Percentiles rank a stretch among this genome's conserved stretches.
phyloP scores from a whole-genome alignment of 2,329 filamentous ascomycete species.

The Botrytis deweyae region DNA sequence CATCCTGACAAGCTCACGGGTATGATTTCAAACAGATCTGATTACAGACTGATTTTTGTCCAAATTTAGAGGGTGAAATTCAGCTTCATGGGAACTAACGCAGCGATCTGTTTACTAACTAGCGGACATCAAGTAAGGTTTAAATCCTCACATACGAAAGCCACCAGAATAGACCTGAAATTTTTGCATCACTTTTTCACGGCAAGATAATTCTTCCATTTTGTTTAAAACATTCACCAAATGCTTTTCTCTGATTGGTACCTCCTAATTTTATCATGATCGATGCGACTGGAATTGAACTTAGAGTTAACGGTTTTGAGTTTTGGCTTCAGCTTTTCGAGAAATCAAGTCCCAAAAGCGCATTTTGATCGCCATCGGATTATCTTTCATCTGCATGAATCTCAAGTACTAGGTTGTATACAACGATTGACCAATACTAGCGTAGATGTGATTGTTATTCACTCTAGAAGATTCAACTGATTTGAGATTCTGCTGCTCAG shows the following conservation, averaged over 20 bases:
- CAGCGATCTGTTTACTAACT: background rate
- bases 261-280: background rate
- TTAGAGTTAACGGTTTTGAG: background rate
- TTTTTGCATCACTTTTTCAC: background rate
- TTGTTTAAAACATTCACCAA: background rate
- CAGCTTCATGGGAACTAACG: background rate
- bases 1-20: background rate
- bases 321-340: rapidly evolving
- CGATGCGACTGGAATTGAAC: background rate
- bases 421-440: background rate
- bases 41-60: no score
- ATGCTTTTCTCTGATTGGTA: background rate
- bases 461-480: background rate
- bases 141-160: background rate
- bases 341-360: background rate
- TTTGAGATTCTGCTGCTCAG: background rate
- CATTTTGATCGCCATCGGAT: background rate
- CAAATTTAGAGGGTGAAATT: no score
- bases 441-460: background rate
- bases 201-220: background rate
- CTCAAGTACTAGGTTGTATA: background rate
- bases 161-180: background rate
- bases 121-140: background rate
- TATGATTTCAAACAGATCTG: background rate
- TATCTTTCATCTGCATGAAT: background rate